phyloP scores from a whole-genome alignment of 2,329 filamentous ascomycete genomes.

The Hymenoscyphus scutula region DNA sequence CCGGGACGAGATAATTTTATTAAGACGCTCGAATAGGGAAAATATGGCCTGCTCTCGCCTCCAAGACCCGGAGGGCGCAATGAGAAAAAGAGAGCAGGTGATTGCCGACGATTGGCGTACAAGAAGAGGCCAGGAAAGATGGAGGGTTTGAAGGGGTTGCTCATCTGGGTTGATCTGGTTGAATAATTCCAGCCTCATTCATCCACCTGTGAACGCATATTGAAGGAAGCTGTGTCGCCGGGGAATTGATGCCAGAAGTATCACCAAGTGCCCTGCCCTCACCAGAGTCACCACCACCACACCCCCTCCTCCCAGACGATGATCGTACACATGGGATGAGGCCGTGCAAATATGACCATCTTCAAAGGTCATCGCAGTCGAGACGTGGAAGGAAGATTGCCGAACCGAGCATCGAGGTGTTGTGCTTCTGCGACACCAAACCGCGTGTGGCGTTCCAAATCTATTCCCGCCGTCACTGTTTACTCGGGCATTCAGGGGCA shows the following conservation, averaged over 20 bases:
- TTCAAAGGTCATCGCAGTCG: not conserved
- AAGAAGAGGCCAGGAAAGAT: not conserved
- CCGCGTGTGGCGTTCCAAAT: constrained; percentile 7
- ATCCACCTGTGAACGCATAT: not conserved
- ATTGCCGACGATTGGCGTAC: not conserved
- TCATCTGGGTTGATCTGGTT: not conserved
- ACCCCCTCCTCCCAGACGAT: not conserved
- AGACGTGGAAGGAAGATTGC: not conserved
- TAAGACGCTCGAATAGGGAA: not conserved
- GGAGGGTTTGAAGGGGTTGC: not conserved
- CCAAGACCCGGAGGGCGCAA: not conserved
- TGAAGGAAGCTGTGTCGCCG: not conserved
- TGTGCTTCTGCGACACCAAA: constrained; percentile 1
- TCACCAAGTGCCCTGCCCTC: not conserved
- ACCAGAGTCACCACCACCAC: not conserved
- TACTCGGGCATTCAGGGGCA: not conserved
- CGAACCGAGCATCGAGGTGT: not conserved
- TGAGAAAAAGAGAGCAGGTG: not conserved
- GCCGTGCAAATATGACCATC: not conserved
- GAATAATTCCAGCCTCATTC: not conserved
- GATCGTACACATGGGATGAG: constrained; percentile 1
- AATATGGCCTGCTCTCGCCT: not conserved
- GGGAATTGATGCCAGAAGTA: not conserved
- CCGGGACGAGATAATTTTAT: not conserved
- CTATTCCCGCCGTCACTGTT: not conserved